Evolutionary conservation across 768 basidiomycete genomes (phyloP).

Genomic region (Boletus sp.): DNA sequence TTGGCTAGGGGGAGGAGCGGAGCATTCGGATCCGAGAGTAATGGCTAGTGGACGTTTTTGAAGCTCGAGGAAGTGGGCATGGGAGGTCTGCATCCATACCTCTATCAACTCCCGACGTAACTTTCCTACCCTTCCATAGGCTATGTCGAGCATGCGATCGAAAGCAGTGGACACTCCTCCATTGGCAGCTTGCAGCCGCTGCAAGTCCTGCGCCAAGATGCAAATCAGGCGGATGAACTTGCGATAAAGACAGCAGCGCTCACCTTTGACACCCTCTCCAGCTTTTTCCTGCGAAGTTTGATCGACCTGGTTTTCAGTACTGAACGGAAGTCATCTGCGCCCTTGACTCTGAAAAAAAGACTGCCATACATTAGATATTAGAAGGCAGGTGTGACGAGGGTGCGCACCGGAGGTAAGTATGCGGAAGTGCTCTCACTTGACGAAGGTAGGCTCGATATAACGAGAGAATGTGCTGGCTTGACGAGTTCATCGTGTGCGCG

Average conservation of each 20-base stretch:
- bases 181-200: constrained; percentile 53
- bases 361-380: constrained; percentile 33
- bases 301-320: constrained; percentile 36
- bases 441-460: constrained; percentile 41
- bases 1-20: constrained; percentile 49
- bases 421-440: constrained; percentile 43
- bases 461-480: constrained; percentile 18
- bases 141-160: constrained; percentile 56
- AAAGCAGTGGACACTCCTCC: constrained; percentile 48
- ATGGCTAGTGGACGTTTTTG: constrained; percentile 40
- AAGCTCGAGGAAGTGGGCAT: neutral
- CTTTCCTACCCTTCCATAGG: constrained; percentile 75
- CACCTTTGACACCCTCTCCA: constrained; percentile 54
- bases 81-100: constrained; percentile 36
- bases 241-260: neutral
- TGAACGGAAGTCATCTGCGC: constrained; percentile 53
- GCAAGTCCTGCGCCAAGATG: constrained; percentile 43
- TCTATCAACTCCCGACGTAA: constrained; percentile 65
- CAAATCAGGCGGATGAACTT: neutral
- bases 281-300: constrained; percentile 36
- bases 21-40: constrained; percentile 46
- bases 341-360: constrained; percentile 61
- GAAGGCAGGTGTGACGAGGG: neutral
- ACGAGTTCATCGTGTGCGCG: neutral
- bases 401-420: constrained; percentile 44